A percentile compares a stretch with the other conserved stretches of the same genome.
Evolutionary conservation across 2,329 filamentous ascomycete species (phyloP).

Genomic region (Calonectria fujianensis): DNA sequence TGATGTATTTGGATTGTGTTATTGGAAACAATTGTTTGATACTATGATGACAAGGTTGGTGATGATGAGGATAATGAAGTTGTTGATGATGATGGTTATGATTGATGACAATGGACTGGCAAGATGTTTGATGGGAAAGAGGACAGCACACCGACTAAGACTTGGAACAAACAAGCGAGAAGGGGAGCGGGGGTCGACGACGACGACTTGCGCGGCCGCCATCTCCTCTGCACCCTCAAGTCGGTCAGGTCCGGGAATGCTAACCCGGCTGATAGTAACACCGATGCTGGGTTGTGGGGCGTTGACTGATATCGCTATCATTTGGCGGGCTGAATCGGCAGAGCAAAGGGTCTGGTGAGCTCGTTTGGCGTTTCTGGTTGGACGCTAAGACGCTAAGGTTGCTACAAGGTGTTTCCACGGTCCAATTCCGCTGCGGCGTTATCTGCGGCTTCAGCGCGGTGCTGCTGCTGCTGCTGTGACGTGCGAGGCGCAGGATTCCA

Average conservation of each 20-base stretch:
- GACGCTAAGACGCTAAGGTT: slow-evolving; percentile 52
- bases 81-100: slow-evolving; percentile 41
- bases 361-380: slow-evolving; percentile 53
- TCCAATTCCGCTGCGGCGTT: slow-evolving; percentile 28
- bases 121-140: slow-evolving; percentile 43
- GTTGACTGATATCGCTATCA: slow-evolving; percentile 46
- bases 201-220: slow-evolving; percentile 48
- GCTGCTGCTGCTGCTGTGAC: not conserved
- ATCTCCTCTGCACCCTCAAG: slow-evolving; percentile 47
- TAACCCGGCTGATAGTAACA: slow-evolving; percentile 56
- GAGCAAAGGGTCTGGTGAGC: slow-evolving; percentile 52
- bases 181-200: slow-evolving; percentile 52
- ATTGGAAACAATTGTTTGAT: slow-evolving; percentile 30
- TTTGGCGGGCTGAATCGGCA: slow-evolving; percentile 51
- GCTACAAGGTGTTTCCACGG: slow-evolving; percentile 37
- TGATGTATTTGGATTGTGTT: slow-evolving; percentile 48
- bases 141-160: slow-evolving; percentile 52
- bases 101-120: slow-evolving; percentile 33
- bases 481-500: not conserved
- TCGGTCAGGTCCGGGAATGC: slow-evolving; percentile 53
- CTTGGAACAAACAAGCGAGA: slow-evolving; percentile 31
- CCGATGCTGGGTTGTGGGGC: slow-evolving; percentile 56
- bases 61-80: slow-evolving; percentile 51
- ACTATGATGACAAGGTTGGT: slow-evolving; percentile 47
- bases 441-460: slow-evolving; percentile 15